phyloP scores from a whole-genome alignment of 257 asterid species.

The Jacaranda copaia region DNA sequence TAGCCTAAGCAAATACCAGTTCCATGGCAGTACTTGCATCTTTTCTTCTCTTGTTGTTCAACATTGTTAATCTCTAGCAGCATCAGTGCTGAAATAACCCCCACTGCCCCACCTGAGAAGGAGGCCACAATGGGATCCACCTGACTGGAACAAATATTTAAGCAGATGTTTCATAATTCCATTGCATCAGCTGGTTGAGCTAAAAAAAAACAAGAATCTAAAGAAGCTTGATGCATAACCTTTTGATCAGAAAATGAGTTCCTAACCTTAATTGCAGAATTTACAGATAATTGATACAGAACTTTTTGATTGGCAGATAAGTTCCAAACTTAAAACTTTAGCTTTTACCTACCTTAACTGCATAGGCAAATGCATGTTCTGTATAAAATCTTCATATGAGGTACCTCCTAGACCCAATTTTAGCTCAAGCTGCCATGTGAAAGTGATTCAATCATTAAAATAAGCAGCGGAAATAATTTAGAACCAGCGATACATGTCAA shows the following conservation, averaged over 20 bases:
- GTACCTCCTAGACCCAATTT: slow-evolving; percentile 91
- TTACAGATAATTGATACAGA: neutral
- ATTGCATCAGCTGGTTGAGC: slow-evolving; percentile 1
- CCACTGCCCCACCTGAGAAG: slow-evolving; percentile 97
- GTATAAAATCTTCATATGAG: slow-evolving; percentile 81
- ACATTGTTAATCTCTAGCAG: slow-evolving; percentile 85
- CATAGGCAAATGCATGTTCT: slow-evolving; percentile 79
- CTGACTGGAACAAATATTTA: slow-evolving; percentile 61
- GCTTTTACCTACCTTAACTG: slow-evolving; percentile 69
- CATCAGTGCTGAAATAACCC: slow-evolving; percentile 90
- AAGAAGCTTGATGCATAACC: neutral
- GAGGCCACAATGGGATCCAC: slow-evolving; percentile 97
- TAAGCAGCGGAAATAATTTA: neutral
- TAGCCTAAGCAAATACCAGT: slow-evolving; percentile 56
- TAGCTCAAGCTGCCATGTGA: slow-evolving; percentile 77
- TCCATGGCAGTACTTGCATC: slow-evolving; percentile 95
- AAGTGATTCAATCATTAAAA: slow-evolving; percentile 28
- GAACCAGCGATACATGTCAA: slow-evolving; percentile 29
- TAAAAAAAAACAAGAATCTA: slow-evolving; percentile 16
- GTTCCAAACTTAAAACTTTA: slow-evolving; percentile 14
- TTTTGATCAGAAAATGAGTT: neutral
- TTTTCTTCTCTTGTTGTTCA: slow-evolving; percentile 84
- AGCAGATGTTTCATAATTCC: slow-evolving; percentile 25
- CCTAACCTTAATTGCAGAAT: slow-evolving; percentile 60
- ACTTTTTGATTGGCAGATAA: neutral